phyloP scores from a whole-genome alignment of 148 eudicot species.

The Rhododendron ferrugineum region DNA sequence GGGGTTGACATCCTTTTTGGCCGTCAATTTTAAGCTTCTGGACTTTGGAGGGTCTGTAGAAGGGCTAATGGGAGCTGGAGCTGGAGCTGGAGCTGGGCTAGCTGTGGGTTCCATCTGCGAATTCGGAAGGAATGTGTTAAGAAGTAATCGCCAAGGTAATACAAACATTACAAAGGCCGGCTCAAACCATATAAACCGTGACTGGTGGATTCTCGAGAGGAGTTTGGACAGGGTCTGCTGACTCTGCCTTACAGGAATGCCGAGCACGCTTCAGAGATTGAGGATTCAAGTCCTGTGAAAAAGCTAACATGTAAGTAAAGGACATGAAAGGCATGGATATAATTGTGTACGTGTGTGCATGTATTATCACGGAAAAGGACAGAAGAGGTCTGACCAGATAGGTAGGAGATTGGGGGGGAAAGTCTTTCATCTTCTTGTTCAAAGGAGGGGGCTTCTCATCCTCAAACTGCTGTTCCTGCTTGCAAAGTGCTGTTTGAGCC shows the following conservation, averaged over 20 bases:
- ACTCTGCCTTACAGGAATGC: neutral
- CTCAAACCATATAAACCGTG: neutral
- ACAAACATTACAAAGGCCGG: neutral
- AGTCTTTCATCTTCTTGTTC: no score
- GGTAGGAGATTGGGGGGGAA: no score
- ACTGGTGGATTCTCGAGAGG: neutral
- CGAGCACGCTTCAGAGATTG: neutral
- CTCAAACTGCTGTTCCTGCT: no score
- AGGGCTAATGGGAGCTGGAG: neutral
- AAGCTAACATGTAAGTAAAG: neutral
- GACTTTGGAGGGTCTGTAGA: neutral
- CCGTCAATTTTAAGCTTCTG: neutral
- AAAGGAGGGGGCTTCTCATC: no score
- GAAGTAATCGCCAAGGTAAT: neutral
- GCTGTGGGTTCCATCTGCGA: neutral
- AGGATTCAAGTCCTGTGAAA: neutral
- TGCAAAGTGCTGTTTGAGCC: no score
- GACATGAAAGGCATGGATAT: neutral
- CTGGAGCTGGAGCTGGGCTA: neutral
- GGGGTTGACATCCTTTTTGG: neutral
- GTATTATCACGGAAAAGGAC: no score
- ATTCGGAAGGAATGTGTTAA: no score
- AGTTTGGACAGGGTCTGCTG: neutral
- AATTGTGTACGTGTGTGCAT: no score
- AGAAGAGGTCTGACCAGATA: no score